These are phyloP conservation scores for Hanseniaspora pseudoguilliermondii DNA, from an alignment of 805 yeast species.

Conservation along the genomic window DNA sequence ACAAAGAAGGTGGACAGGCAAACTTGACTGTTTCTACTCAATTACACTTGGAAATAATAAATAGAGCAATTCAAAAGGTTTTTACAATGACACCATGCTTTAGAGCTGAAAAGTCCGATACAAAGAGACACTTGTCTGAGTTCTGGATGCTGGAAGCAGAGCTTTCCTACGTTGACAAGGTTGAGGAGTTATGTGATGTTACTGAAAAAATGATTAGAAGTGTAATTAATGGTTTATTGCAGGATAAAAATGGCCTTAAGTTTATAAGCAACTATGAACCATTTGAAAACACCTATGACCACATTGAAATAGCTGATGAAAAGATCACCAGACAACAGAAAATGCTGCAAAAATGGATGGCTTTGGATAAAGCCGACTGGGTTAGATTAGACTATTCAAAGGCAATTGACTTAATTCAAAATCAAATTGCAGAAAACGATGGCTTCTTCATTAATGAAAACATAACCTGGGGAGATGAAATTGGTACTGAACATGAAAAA, in stretches of 20 bases:
- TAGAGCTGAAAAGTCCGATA: slow-evolving; percentile 84
- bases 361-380: slow-evolving; percentile 44
- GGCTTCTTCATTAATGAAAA: slow-evolving; percentile 27
- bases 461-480: slow-evolving; percentile 52
- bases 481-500: slow-evolving; percentile 82
- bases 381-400: slow-evolving; percentile 58
- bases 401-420: slow-evolving; percentile 47
- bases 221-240: slow-evolving; percentile 29
- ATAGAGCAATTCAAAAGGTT: slow-evolving; percentile 62
- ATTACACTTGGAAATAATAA: slow-evolving; percentile 71
- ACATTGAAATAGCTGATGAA: slow-evolving; percentile 3
- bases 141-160: slow-evolving; percentile 98
- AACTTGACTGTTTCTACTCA: slow-evolving; percentile 86
- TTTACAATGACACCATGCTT: slow-evolving; percentile 89
- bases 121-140: slow-evolving; percentile 82
- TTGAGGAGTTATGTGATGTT: slow-evolving; percentile 49
- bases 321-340: slow-evolving; percentile 27
- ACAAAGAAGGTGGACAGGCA: slow-evolving; percentile 17
- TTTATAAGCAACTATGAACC: slow-evolving; percentile 15
- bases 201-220: slow-evolving; percentile 58
- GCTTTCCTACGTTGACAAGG: slow-evolving; percentile 47
- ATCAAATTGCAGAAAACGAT: slow-evolving; percentile 22
- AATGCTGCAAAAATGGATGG: slow-evolving; percentile 42
- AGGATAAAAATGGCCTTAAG: slow-evolving; percentile 18
- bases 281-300: slow-evolving; percentile 16